A percentile compares a stretch with the other conserved stretches of the same genome.
Evolutionary conservation across 2,329 filamentous ascomycete species (phyloP).

Genomic region (Clathrospora elynae): DNA sequence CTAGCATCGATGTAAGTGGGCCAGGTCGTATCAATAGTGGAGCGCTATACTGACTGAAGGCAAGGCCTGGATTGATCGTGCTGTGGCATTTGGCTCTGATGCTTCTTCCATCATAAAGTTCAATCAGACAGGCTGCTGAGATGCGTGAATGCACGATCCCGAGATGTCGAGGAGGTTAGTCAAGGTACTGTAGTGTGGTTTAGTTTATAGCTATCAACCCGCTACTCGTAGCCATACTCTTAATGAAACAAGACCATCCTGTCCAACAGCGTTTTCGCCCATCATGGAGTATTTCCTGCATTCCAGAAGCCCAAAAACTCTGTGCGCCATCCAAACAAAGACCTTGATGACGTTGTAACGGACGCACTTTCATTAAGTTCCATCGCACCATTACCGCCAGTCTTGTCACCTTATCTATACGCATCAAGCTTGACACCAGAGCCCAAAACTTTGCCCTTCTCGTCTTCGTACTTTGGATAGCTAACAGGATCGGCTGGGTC

Average conservation of each 20-base stretch:
- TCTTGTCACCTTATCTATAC: not conserved
- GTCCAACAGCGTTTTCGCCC: not conserved
- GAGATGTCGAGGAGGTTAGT: too few species aligned
- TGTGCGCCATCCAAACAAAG: not conserved
- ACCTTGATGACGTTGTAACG: not conserved
- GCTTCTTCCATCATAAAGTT: constrained; percentile 23
- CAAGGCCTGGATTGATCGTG: constrained; percentile 24
- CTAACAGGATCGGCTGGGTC: not conserved
- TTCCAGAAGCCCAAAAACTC: not conserved
- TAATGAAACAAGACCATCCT: not conserved
- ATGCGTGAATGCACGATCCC: too few species aligned
- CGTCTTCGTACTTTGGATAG: not conserved
- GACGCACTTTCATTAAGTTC: fast-evolving
- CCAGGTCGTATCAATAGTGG: too few species aligned
- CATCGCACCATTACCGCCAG: fast-evolving
- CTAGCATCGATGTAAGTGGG: constrained; percentile 27
- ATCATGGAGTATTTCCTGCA: not conserved
- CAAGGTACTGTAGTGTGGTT: too few species aligned
- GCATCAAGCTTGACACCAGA: not conserved
- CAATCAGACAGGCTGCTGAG: constrained; percentile 25
- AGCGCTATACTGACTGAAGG: not conserved
- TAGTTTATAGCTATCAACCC: too few species aligned
- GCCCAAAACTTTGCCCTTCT: not conserved
- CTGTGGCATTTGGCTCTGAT: constrained; percentile 24
- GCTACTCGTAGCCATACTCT: too few species aligned